A percentile compares a stretch with the other conserved stretches of the same genome.
Conservation (phyloP, 148 eudicot genomes). For the Vaccinium darrowii region DNA sequence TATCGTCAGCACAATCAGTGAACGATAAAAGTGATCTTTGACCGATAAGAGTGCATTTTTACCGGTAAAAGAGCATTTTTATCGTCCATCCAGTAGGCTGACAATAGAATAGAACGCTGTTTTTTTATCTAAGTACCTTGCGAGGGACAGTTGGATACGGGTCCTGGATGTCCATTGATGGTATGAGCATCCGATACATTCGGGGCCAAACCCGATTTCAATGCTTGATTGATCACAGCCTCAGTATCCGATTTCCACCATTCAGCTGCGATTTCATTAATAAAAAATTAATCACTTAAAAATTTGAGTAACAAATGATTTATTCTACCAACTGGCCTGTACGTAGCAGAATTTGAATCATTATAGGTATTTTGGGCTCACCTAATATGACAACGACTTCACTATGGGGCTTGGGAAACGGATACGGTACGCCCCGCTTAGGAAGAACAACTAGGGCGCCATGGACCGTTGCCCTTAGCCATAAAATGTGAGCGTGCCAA, state of each 20-base stretch:
- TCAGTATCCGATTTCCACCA: slow-evolving; percentile 69
- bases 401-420: slow-evolving; percentile 54
- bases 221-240: slow-evolving; percentile 46
- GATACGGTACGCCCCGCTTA: slow-evolving; percentile 54
- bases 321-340: background rate
- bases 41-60: no score
- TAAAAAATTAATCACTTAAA: background rate
- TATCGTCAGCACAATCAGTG: no score
- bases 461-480: slow-evolving; percentile 55
- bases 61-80: no score
- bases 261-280: slow-evolving; percentile 33
- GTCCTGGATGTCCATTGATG: slow-evolving; percentile 55
- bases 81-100: no score
- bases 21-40: no score
- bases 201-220: slow-evolving; percentile 52
- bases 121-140: slow-evolving; percentile 25
- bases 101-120: no score
- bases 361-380: slow-evolving; percentile 8
- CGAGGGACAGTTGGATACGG: slow-evolving; percentile 35
- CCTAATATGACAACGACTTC: slow-evolving; percentile 57
- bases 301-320: background rate
- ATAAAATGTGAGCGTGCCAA: slow-evolving; percentile 58
- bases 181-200: slow-evolving; percentile 67
- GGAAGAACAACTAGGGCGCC: slow-evolving; percentile 52
- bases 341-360: background rate